Evolutionary conservation across 2,329 filamentous ascomycete genomes (phyloP).

Genomic region (Pseudogymnoascus sp.): DNA sequence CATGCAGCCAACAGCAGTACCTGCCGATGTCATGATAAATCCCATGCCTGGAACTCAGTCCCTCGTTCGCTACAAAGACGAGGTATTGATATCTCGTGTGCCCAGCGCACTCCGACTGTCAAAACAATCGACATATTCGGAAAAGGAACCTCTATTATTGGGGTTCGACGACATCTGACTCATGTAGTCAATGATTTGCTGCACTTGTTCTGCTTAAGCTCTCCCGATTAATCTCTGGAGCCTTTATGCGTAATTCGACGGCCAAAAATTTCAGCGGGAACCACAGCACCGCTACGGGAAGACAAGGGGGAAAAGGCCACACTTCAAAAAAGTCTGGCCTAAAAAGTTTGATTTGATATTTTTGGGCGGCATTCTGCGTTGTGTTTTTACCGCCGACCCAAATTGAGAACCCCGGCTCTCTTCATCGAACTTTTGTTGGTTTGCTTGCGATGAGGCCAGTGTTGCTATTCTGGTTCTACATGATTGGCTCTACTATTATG

Average conservation of each 20-base stretch:
- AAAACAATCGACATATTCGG: neutral
- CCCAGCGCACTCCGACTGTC: neutral
- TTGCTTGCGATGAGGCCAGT: neutral
- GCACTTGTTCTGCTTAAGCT: neutral
- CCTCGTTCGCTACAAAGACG: slow-evolving; percentile 39
- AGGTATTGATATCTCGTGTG: slow-evolving; percentile 21
- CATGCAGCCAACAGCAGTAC: slow-evolving; percentile 27
- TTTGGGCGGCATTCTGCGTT: neutral
- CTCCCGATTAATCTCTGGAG: neutral
- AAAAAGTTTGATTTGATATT: neutral
- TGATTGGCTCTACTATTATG: neutral
- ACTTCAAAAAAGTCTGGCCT: neutral
- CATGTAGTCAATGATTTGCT: neutral
- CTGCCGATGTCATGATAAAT: slow-evolving; percentile 33
- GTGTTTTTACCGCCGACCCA: neutral
- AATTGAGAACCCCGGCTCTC: neutral
- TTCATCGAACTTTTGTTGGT: neutral
- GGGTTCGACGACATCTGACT: neutral
- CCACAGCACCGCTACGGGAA: neutral
- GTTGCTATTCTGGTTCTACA: neutral
- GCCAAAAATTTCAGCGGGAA: neutral
- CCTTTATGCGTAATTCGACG: neutral
- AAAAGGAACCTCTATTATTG: neutral
- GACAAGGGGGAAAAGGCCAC: neutral
- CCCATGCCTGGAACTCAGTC: slow-evolving; percentile 35